Percentiles rank a stretch among this genome's conserved stretches.
Evolutionary conservation across 2,329 filamentous ascomycete genomes (phyloP).

Genomic region (Colletotrichum caudatum): DNA sequence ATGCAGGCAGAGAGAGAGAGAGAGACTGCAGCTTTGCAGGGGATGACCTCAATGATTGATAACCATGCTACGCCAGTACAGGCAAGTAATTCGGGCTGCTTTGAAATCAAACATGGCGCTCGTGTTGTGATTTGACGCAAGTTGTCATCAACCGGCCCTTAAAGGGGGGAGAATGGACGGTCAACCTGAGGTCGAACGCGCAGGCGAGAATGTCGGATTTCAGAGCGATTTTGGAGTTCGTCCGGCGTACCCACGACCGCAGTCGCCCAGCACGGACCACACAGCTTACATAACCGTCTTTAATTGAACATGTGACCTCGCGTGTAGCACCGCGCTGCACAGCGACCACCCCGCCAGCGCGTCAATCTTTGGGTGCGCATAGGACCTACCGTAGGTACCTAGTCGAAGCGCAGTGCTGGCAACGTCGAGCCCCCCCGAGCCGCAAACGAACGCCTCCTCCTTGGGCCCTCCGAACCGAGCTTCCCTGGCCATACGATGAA

Average conservation of each 20-base stretch:
- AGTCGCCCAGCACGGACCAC: constrained; percentile 2
- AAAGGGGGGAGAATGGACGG: constrained; percentile 4
- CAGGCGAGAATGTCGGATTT: constrained; percentile 1
- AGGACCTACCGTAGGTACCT: not conserved
- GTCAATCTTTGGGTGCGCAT: constrained; percentile 9
- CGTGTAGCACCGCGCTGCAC: constrained; percentile 20
- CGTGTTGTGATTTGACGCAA: constrained; percentile 1
- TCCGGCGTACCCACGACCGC: not conserved
- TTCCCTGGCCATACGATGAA: constrained; percentile 18
- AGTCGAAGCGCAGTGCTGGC: constrained; percentile 2
- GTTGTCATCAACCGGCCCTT: constrained; percentile 9
- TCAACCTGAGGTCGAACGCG: constrained; percentile 9
- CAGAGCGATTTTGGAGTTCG: not conserved
- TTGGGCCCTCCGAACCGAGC: not conserved
- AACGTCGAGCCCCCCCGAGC: constrained; percentile 3
- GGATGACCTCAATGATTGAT: not conserved
- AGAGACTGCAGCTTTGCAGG: not conserved
- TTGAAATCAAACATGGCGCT: not conserved
- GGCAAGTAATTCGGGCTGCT: not conserved
- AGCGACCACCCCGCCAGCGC: constrained; percentile 21
- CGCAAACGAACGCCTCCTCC: not conserved
- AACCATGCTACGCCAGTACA: not conserved
- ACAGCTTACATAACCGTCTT: not conserved
- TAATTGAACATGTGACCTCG: constrained; percentile 34
- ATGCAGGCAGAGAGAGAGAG: not conserved